Evolutionary conservation across 116 monocot species (phyloP).

Genomic region (Dioscorea cayenensis): DNA sequence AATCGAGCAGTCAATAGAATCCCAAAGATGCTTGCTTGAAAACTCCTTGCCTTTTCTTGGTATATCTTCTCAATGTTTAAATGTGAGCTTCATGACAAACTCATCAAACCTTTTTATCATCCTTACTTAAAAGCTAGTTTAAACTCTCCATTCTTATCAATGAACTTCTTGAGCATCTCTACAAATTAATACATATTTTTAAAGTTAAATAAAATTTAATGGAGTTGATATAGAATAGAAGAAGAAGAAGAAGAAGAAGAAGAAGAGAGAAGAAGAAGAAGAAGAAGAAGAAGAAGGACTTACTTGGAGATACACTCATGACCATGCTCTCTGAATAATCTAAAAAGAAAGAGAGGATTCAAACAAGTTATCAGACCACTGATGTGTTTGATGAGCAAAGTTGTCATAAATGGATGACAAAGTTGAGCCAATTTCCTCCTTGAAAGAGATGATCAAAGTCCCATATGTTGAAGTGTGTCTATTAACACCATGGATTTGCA

Average conservation of each 20-base stretch:
- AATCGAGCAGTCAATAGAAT: background rate
- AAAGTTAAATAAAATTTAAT: background rate
- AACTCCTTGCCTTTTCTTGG: constrained; percentile 24
- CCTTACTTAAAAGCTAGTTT: constrained; percentile 6
- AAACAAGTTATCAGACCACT: background rate
- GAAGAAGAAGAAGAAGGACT: background rate
- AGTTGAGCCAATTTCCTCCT: constrained; percentile 1
- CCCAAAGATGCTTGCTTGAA: constrained; percentile 12
- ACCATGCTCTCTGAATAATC: constrained; percentile 2
- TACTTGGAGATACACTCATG: constrained; percentile 5
- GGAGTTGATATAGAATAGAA: too few relatives aligned
- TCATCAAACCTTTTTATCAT: constrained; percentile 26
- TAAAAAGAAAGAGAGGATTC: constrained; percentile 1
- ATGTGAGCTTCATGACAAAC: constrained; percentile 46
- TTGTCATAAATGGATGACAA: background rate
- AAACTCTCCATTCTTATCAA: constrained; percentile 20
- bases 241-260: background rate
- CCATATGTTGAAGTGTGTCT: constrained; percentile 5
- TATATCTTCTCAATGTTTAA: constrained; percentile 21
- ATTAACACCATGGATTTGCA: background rate
- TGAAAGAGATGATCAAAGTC: constrained; percentile 12
- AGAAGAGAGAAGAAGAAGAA: background rate
- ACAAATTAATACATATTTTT: background rate
- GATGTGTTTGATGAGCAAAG: background rate
- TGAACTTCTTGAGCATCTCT: constrained; percentile 27